phyloP scores from a whole-genome alignment of 2,329 filamentous ascomycete species.

The Byssoonygena ceratinophila region DNA sequence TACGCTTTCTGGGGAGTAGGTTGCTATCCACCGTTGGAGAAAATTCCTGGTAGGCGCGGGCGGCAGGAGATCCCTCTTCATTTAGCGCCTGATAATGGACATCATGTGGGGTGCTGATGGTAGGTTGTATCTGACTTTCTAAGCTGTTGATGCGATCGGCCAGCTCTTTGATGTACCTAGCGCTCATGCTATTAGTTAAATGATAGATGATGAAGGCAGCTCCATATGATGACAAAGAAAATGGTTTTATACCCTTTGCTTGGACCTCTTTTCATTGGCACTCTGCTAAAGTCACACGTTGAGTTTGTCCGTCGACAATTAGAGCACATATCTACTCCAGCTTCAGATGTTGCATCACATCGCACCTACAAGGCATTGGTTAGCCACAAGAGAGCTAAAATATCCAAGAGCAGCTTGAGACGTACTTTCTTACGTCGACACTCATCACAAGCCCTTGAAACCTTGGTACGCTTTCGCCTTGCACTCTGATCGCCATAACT shows the following conservation, averaged over 20 bases:
- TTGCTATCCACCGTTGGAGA: conserved; percentile 40
- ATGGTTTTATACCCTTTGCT: conserved; percentile 59
- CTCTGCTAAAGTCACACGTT: conserved; percentile 73
- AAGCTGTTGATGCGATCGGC: conserved; percentile 74
- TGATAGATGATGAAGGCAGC: no score
- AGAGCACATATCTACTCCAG: conserved; percentile 62
- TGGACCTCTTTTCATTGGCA: conserved; percentile 78
- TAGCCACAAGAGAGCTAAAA: not conserved
- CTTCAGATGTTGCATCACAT: conserved; percentile 70
- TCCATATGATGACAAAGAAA: not conserved
- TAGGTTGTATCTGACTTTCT: conserved; percentile 58
- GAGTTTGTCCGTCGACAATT: conserved; percentile 69
- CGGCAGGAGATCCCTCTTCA: conserved; percentile 29
- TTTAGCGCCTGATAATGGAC: conserved; percentile 37
- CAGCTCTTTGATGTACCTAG: conserved; percentile 79
- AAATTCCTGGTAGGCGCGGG: conserved; percentile 43
- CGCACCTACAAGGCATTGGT: conserved; percentile 48
- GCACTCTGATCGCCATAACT: conserved; percentile 51
- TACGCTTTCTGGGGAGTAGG: conserved; percentile 38
- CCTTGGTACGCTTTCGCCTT: conserved; percentile 69
- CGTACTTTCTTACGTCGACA: conserved; percentile 69
- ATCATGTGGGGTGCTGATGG: conserved; percentile 21
- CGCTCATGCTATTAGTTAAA: conserved; percentile 5
- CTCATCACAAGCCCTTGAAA: conserved; percentile 80
- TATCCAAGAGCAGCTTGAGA: not conserved